phyloP scores from a whole-genome alignment of 176 grass and related monocot genomes.

The Ensete glaucum region DNA sequence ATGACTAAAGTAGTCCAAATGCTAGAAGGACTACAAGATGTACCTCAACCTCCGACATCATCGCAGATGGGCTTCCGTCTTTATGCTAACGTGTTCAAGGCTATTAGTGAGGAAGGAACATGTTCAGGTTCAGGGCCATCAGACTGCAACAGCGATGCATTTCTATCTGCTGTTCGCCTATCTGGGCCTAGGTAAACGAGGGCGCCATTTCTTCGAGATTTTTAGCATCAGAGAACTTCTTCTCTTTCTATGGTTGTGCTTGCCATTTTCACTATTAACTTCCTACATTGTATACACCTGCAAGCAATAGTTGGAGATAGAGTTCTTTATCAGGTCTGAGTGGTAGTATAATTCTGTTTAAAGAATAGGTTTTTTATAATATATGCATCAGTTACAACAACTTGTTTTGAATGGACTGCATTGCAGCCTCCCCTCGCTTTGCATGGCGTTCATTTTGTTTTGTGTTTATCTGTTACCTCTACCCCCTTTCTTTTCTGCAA shows the following conservation, averaged over 20 bases:
- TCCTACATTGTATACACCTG: background rate
- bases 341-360: background rate
- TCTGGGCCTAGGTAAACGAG: slow-evolving; percentile 68
- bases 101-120: slow-evolving; percentile 65
- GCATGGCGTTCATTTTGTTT: too few species aligned
- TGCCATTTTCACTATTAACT: background rate
- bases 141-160: slow-evolving; percentile 70
- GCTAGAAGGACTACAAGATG: slow-evolving; percentile 75
- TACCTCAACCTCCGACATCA: slow-evolving; percentile 49
- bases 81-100: slow-evolving; percentile 66
- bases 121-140: slow-evolving; percentile 74
- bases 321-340: background rate
- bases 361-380: too few species aligned
- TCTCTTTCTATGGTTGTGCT: background rate
- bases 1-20: slow-evolving; percentile 88
- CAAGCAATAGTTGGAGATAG: background rate
- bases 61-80: slow-evolving; percentile 61
- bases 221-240: background rate
- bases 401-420: too few species aligned
- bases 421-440: too few species aligned
- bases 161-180: slow-evolving; percentile 74
- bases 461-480: too few species aligned
- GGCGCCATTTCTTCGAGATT: background rate
- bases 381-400: too few species aligned
- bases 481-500: too few species aligned